Evolutionary conservation across 805 yeast genomes (phyloP).

Genomic region (Pichia paraexigua): DNA sequence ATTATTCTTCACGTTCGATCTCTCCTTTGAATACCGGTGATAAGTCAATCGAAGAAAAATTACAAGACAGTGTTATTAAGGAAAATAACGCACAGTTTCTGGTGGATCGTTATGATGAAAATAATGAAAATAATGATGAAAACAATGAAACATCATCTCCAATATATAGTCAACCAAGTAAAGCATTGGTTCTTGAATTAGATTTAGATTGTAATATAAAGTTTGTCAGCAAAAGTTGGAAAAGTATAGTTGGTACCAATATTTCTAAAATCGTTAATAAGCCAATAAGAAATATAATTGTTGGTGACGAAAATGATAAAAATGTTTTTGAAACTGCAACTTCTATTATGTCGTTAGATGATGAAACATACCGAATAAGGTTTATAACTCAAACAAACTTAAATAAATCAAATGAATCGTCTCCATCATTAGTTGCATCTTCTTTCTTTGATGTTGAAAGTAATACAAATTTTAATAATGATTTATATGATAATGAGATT

Average conservation of each 20-base stretch:
- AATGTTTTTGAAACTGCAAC: conserved; percentile 64
- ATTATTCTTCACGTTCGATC: conserved; percentile 3
- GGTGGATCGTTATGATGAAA: neutral
- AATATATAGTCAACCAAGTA: neutral
- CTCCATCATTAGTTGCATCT: neutral
- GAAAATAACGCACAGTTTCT: neutral
- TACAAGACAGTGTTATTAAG: neutral
- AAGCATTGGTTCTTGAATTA: conserved; percentile 72
- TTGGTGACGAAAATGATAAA: conserved; percentile 59
- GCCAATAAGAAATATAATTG: conserved; percentile 55
- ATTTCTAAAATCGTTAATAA: conserved; percentile 43
- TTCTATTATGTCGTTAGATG: conserved; percentile 61
- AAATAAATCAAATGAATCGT: neutral
- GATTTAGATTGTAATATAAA: conserved; percentile 72
- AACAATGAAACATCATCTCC: neutral
- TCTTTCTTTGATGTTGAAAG: neutral
- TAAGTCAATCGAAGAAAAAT: neutral
- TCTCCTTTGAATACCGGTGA: conserved; percentile 5
- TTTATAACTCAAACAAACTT: conserved; percentile 43
- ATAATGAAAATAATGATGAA: neutral
- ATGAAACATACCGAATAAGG: conserved; percentile 68
- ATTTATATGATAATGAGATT: conserved; percentile 7
- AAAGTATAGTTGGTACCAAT: conserved; percentile 61
- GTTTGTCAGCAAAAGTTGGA: conserved; percentile 75
- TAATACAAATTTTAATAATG: neutral